Conservation (phyloP, 768 basidiomycete species). For the Termitomyces sp. region DNA sequence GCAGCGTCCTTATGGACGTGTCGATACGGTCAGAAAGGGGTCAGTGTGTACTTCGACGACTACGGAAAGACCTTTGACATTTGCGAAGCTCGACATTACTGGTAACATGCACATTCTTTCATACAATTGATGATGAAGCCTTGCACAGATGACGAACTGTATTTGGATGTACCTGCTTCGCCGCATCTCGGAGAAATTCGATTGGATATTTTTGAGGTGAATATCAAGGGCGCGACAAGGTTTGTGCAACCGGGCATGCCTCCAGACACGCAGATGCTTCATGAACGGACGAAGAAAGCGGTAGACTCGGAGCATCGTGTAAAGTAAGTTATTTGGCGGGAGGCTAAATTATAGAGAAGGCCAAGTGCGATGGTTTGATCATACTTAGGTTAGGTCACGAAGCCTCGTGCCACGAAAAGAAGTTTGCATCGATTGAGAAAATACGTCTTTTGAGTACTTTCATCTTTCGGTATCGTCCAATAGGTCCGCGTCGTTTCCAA, state of each 20-base stretch:
- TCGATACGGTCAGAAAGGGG: background rate
- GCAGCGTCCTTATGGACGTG: background rate
- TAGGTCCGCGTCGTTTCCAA: background rate
- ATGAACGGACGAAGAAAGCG: conserved; percentile 7
- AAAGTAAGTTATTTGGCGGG: conserved; percentile 1
- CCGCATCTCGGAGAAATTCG: conserved; percentile 2
- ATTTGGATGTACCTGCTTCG: conserved; percentile 1
- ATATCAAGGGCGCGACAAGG: background rate
- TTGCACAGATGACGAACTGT: conserved; percentile 2
- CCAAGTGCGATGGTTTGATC: background rate
- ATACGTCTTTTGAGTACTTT: conserved; percentile 1
- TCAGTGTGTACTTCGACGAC: background rate
- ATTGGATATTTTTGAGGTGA: conserved; percentile 5
- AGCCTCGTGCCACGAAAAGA: conserved; percentile 1
- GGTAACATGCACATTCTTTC: background rate
- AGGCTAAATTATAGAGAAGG: too few species aligned
- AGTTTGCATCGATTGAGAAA: conserved; percentile 2
- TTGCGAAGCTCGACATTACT: conserved; percentile 2
- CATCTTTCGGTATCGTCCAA: conserved; percentile 6
- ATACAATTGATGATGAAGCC: background rate
- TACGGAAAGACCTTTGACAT: conserved; percentile 3
- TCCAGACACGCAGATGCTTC: conserved; percentile 2
- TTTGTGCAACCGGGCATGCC: conserved; percentile 5
- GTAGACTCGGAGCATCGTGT: conserved; percentile 2
- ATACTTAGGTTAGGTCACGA: background rate